Conservation (phyloP, 257 asterid species). For the Jaltomata sinuosa region DNA sequence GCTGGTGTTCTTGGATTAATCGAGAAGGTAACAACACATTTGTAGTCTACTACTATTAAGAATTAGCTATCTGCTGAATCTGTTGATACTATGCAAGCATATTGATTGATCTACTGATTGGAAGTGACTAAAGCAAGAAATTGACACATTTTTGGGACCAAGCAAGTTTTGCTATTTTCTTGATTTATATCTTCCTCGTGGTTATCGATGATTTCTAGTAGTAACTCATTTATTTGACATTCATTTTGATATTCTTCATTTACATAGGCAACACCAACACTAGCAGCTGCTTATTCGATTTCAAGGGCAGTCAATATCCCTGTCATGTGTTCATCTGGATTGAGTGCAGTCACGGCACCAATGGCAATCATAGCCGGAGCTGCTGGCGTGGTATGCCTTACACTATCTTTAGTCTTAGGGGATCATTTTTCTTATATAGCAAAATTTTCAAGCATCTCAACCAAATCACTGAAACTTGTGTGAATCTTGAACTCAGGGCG, state of each 20-base stretch:
- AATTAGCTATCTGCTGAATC: background rate
- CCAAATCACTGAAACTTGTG: background rate
- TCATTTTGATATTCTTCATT: background rate
- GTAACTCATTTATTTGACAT: background rate
- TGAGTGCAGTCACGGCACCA: slow-evolving; percentile 83
- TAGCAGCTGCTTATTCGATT: slow-evolving; percentile 82
- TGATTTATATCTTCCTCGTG: background rate
- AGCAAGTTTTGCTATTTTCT: background rate
- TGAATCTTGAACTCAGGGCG: slow-evolving; percentile 41
- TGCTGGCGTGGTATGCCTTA: slow-evolving; percentile 63
- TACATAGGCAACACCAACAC: slow-evolving; percentile 70
- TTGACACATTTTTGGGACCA: background rate
- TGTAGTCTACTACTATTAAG: background rate
- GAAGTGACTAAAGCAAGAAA: background rate
- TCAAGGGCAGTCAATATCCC: slow-evolving; percentile 76
- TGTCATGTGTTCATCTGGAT: slow-evolving; percentile 86
- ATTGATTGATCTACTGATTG: background rate
- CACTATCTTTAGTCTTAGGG: background rate
- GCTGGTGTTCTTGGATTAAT: slow-evolving; percentile 80
- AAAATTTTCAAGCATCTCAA: background rate
- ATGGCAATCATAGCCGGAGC: slow-evolving; percentile 95
- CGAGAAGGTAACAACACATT: slow-evolving; percentile 47
- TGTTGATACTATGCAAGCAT: background rate
- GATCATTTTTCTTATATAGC: background rate
- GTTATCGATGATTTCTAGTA: background rate